Conservation (phyloP, 2,329 filamentous ascomycete species). For the Pleochaeta shiraiana region DNA sequence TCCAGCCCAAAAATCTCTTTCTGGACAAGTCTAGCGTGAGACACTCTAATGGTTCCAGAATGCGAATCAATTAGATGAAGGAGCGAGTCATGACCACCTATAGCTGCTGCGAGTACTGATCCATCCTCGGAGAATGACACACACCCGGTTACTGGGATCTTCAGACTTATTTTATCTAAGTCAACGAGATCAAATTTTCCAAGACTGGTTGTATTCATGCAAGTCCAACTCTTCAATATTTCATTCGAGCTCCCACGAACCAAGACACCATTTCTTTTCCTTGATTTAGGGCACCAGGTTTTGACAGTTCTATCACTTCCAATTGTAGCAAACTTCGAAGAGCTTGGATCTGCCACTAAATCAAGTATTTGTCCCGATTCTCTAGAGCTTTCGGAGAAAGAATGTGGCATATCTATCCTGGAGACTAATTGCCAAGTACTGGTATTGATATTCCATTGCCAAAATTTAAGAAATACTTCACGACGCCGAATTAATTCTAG, state of each 20-base stretch:
- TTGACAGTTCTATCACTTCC: slow-evolving; percentile 61
- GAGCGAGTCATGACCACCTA: slow-evolving; percentile 33
- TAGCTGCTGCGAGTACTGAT: slow-evolving; percentile 54
- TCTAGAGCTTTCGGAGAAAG: slow-evolving; percentile 27
- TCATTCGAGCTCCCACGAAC: slow-evolving; percentile 34
- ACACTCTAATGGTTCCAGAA: slow-evolving; percentile 41
- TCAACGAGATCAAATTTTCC: slow-evolving; percentile 21
- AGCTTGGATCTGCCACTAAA: slow-evolving; percentile 46
- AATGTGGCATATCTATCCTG: slow-evolving; percentile 66
- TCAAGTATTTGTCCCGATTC: slow-evolving; percentile 40
- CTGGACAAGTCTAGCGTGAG: slow-evolving; percentile 43
- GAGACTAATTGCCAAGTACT: slow-evolving; percentile 54
- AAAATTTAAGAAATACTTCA: slow-evolving; percentile 81
- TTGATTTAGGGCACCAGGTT: slow-evolving; percentile 57
- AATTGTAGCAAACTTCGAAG: slow-evolving; percentile 59
- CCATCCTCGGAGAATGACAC: slow-evolving; percentile 68
- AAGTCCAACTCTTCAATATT: slow-evolving; percentile 54
- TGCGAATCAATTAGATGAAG: slow-evolving; percentile 58
- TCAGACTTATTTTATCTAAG: neutral
- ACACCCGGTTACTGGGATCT: slow-evolving; percentile 27
- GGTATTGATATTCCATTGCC: slow-evolving; percentile 40
- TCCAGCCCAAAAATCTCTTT: slow-evolving; percentile 43
- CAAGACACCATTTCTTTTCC: slow-evolving; percentile 44
- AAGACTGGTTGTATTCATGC: slow-evolving; percentile 33
- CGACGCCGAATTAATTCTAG: slow-evolving; percentile 29